These are phyloP conservation scores for Sclerotinia borealis DNA, from an alignment of 2,329 filamentous ascomycete genomes.

Conservation along the genomic window DNA sequence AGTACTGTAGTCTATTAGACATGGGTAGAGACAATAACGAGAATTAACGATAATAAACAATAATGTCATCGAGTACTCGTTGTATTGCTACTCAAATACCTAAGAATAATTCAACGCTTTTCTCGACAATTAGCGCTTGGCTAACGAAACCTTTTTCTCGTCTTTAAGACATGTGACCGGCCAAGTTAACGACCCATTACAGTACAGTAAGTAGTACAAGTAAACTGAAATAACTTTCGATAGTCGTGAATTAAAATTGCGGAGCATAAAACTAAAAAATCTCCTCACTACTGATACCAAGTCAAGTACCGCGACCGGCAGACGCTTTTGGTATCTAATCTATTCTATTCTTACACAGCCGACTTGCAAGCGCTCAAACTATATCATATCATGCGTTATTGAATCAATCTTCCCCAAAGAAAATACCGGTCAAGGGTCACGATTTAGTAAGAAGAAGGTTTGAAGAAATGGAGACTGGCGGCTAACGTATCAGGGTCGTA, in stretches of 20 bases:
- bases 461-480: slow-evolving; percentile 16
- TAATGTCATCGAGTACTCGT: background rate
- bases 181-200: slow-evolving; percentile 2
- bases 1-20: background rate
- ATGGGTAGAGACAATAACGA: background rate
- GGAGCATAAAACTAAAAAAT: background rate
- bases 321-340: slow-evolving; percentile 19
- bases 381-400: background rate
- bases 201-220: too few species aligned
- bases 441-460: background rate
- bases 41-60: background rate
- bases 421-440: background rate
- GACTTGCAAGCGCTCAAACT: slow-evolving; percentile 22
- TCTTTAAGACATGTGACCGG: background rate
- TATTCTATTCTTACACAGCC: slow-evolving; percentile 23
- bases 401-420: background rate
- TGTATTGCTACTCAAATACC: background rate
- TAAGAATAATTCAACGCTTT: background rate
- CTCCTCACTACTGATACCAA: background rate
- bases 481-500: slow-evolving; percentile 30
- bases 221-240: background rate
- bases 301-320: slow-evolving; percentile 18
- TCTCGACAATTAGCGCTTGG: slow-evolving; percentile 22
- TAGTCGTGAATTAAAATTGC: slow-evolving; percentile 3
- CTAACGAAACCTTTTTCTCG: slow-evolving; percentile 19